phyloP scores from a whole-genome alignment of 2,329 filamentous ascomycete genomes.

The Aspergillus sergii region DNA sequence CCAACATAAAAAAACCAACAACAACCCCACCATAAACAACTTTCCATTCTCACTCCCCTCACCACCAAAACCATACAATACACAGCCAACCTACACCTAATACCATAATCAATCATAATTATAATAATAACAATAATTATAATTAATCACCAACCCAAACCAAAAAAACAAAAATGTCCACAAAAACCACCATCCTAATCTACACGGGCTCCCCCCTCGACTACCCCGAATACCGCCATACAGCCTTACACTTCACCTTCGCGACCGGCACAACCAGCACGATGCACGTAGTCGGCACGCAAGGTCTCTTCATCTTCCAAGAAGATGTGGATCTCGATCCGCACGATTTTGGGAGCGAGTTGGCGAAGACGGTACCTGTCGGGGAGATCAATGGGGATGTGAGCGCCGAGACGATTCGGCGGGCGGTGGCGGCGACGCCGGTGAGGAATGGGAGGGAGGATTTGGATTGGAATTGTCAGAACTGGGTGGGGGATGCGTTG shows the following conservation, averaged over 20 bases:
- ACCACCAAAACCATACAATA: too few species aligned
- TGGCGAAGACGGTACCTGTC: constrained; percentile 20
- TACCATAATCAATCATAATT: too few species aligned
- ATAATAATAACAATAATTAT: too few species aligned
- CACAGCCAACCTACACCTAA: too few species aligned
- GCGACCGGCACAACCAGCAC: constrained; percentile 18
- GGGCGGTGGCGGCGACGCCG: constrained; percentile 23
- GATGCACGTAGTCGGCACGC: constrained; percentile 29
- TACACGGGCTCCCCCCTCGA: constrained; percentile 33
- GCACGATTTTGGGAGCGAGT: constrained; percentile 10
- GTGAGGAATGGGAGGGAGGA: constrained; percentile 26
- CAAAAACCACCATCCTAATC: constrained; percentile 27
- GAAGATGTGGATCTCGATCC: constrained; percentile 18
- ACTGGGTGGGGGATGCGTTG: constrained; percentile 35
- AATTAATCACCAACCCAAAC: too few species aligned
- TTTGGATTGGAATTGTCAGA: constrained; percentile 37
- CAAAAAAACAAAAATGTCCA: background rate
- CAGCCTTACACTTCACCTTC: constrained; percentile 30
- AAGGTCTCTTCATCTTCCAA: constrained; percentile 30
- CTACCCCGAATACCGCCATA: constrained; percentile 34
- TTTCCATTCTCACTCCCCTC: too few species aligned
- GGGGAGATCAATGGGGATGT: constrained; percentile 16
- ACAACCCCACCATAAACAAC: too few species aligned
- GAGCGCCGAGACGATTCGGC: constrained; percentile 19
- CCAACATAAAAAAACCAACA: too few species aligned